Evolutionary conservation across 768 basidiomycete genomes (phyloP), one percentile per base, ranked within the genome.

Genomic region (Mycena albidolilacea): DNA sequence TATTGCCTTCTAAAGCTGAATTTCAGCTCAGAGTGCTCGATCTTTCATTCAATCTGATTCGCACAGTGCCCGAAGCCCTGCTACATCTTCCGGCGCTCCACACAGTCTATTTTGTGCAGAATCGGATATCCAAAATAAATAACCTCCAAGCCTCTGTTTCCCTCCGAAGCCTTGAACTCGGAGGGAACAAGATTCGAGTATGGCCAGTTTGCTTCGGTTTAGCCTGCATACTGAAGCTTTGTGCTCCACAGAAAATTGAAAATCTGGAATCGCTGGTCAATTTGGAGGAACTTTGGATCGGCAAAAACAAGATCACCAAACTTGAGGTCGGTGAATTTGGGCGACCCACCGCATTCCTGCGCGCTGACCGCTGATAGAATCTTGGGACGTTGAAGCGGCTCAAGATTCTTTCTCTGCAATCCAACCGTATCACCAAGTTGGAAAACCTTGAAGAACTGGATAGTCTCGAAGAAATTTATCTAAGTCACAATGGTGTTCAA

Each of bases 61-160:
- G 91, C 71, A 81, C 86, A 35, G 84, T 97, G 50, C 93, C 95
- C 0, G 90, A 92, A 54, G 83, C 86, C 8, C 80, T 97, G 14
- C 80, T 86, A 11, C 80, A 85, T 66, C 86, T 97, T 3, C 84
- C 82, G 5, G 87, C 89, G 5, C 86, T 99, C 41, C 84, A 87
- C 46, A 95, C 93, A 0, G 86, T 97, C 37, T 99, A 97, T 83
- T 95, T 99, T 77, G 95, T 99, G 6, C 98, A 99, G 83, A 98
- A 99, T 84, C 94, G 93, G 82, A 97, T 99, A 78, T 90, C 90
- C 17, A 89, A 88, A 74, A 96, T 99, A 69, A 86, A 87, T 7
- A 89, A 91, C 11, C 85, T 98, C 1, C 86, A 89, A 35, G 83
- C 86, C 46, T 86, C 85, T 23, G 76, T 73, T 17, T 90, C 89